A percentile compares a stretch with the other conserved stretches of the same genome.
These are phyloP conservation scores for Boletus pseudopeckii DNA, from an alignment of 768 basidiomycete species.

Conservation along the genomic window DNA sequence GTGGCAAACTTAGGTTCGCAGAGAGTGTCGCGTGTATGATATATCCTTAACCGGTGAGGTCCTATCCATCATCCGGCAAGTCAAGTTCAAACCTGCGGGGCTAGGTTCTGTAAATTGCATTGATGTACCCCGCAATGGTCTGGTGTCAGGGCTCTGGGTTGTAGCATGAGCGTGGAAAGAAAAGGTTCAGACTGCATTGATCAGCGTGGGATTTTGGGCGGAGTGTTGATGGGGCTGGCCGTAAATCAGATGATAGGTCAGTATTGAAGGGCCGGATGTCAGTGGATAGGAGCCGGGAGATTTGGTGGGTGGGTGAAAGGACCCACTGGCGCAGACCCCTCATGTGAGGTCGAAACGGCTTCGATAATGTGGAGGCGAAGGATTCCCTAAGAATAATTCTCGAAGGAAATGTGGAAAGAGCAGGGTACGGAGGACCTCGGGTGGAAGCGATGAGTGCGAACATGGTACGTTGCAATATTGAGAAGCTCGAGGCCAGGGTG, in stretches of 20 bases:
- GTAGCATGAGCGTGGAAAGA: constrained; percentile 5
- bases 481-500: background rate
- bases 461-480: background rate
- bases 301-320: background rate
- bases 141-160: constrained; percentile 10
- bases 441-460: background rate
- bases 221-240: background rate
- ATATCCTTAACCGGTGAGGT: background rate
- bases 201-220: background rate
- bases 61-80: background rate
- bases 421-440: background rate
- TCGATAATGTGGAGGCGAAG: background rate
- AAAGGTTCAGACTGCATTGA: background rate
- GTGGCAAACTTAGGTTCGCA: constrained; percentile 10
- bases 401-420: background rate
- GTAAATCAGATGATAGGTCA: background rate
- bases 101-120: constrained; percentile 3
- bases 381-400: background rate
- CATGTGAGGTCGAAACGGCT: background rate
- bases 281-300: background rate
- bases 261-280: background rate
- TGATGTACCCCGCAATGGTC: constrained; percentile 6
- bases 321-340: background rate
- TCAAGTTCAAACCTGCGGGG: background rate
- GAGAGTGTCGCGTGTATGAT: constrained; percentile 1